Evolutionary conservation across 352 stramenopile genomes (phyloP).

Genomic region (Globisporangium iwayamae): DNA sequence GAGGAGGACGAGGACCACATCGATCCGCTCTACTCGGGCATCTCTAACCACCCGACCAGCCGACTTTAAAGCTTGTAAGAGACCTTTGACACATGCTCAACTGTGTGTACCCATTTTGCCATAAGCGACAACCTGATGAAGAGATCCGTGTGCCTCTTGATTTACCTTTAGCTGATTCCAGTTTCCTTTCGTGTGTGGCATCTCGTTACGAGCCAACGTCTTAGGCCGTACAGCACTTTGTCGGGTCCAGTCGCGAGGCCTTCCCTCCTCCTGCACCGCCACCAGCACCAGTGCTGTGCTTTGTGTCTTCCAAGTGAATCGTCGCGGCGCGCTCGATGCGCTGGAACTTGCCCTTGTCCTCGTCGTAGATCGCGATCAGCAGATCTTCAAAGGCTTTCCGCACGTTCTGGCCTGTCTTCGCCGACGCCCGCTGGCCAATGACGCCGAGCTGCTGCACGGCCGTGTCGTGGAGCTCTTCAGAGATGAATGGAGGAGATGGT

Average conservation of each 20-base stretch:
- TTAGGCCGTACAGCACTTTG: constrained; percentile 16
- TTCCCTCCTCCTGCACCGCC: neutral
- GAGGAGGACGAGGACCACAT: constrained; percentile 45
- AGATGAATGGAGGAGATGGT: constrained; percentile 23
- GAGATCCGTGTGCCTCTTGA: neutral
- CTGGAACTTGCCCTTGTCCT: constrained; percentile 44
- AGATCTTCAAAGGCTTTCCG: constrained; percentile 67
- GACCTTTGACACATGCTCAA: neutral
- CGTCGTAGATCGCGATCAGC: constrained; percentile 66
- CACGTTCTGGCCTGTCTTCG: constrained; percentile 68
- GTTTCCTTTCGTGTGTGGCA: neutral
- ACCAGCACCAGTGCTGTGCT: neutral
- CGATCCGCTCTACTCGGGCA: constrained; percentile 68
- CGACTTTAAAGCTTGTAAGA: neutral
- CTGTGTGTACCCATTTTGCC: neutral
- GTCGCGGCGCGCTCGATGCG: constrained; percentile 31
- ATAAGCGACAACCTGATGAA: neutral
- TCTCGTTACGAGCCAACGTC: neutral
- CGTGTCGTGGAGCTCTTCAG: constrained; percentile 34
- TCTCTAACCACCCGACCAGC: constrained; percentile 24
- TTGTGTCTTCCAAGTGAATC: constrained; percentile 35
- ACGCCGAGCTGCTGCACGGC: constrained; percentile 37
- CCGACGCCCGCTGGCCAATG: constrained; percentile 55
- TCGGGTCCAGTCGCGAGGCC: constrained; percentile 5
- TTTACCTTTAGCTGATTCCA: neutral